A percentile compares a stretch with the other conserved stretches of the same genome.
Conservation (phyloP, 148 eudicot species). For the Fallopia convolvulus region DNA sequence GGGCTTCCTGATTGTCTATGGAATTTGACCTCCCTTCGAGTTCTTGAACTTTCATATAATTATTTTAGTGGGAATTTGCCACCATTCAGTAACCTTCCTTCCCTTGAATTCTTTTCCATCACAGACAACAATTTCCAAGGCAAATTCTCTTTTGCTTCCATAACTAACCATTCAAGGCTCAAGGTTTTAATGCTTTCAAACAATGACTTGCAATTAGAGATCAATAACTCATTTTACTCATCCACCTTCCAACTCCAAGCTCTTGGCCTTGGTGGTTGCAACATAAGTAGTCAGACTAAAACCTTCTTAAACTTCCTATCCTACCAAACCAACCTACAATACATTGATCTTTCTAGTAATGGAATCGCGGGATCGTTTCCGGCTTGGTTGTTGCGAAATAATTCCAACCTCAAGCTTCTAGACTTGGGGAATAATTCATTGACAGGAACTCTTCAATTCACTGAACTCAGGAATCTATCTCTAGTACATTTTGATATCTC, state of each 20-base stretch:
- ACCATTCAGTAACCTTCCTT: not conserved
- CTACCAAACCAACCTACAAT: not conserved
- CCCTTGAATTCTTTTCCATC: not conserved
- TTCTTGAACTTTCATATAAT: not conserved
- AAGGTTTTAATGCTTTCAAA: not conserved
- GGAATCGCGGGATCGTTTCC: constrained; percentile 1
- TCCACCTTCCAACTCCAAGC: not conserved
- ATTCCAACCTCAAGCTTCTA: constrained; percentile 17
- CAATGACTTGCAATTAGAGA: not conserved
- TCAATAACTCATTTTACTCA: not conserved
- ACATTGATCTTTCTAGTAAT: constrained; percentile 14
- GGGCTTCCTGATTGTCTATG: not conserved
- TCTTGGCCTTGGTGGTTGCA: not conserved
- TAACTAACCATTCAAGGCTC: not conserved
- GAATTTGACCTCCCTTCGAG: not conserved
- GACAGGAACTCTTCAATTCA: not conserved
- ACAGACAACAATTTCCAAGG: not conserved
- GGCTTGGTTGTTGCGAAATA: constrained; percentile 13
- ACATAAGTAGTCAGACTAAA: not conserved
- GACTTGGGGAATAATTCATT: not conserved
- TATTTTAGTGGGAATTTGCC: not conserved
- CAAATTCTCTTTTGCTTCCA: not conserved
- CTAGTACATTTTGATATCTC: not conserved
- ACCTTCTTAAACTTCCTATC: not conserved
- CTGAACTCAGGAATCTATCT: not conserved